A percentile compares a stretch with the other conserved stretches of the same genome.
Conservation (phyloP, 345 rosid genomes). For the Excoecaria agallocha region DNA sequence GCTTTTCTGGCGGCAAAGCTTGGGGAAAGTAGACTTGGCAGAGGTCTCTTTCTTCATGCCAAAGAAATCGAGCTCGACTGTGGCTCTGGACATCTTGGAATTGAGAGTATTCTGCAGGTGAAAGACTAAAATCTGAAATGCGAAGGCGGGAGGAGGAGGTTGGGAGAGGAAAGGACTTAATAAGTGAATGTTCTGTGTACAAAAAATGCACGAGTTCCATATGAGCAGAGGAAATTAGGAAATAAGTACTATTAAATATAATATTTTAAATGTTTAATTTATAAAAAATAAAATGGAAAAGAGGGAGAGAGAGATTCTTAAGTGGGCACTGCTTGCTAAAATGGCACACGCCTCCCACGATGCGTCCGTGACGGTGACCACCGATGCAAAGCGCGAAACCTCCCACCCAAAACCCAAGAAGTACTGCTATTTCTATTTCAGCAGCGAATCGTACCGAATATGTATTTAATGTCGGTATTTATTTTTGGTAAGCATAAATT, state of each 20-base stretch:
- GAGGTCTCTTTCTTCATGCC: constrained; percentile 48
- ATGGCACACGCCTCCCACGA: constrained; percentile 18
- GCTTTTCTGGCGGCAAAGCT: constrained; percentile 59
- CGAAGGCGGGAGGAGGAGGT: constrained; percentile 9
- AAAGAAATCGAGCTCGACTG: constrained; percentile 69
- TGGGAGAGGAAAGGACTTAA: not conserved
- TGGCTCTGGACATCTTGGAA: constrained; percentile 44
- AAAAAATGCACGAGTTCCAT: constrained; percentile 25
- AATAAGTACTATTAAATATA: not conserved
- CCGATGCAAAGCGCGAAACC: too few species aligned
- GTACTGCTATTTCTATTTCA: too few species aligned
- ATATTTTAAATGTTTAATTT: too few species aligned
- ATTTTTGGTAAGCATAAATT: too few species aligned
- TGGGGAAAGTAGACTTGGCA: constrained; percentile 47
- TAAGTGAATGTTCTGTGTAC: not conserved
- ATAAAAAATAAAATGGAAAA: not conserved
- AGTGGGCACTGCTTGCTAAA: not conserved
- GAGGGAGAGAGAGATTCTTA: not conserved
- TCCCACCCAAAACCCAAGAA: too few species aligned
- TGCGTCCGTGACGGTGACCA: not conserved
- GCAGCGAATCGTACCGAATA: too few species aligned
- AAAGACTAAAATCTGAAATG: constrained; percentile 7
- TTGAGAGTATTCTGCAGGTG: not conserved
- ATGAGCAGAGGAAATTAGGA: not conserved
- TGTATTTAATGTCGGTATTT: too few species aligned